These are phyloP conservation scores for Taxawa tesnikishii DNA, from an alignment of 2,329 filamentous ascomycete species.

Conservation along the genomic window DNA sequence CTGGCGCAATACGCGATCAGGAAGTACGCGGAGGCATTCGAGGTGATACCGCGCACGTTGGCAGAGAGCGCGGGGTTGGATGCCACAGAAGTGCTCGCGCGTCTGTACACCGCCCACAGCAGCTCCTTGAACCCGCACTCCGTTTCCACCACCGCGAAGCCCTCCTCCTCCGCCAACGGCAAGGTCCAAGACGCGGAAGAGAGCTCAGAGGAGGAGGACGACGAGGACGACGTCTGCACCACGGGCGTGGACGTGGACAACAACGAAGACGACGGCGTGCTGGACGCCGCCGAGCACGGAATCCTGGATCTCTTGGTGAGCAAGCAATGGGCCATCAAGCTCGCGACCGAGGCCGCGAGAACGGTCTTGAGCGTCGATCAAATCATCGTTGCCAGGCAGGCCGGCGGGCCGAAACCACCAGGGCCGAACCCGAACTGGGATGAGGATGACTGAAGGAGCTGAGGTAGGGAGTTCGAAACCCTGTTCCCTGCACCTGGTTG, in stretches of 20 bases:
- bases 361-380: slow-evolving; percentile 95
- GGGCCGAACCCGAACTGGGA: slow-evolving; percentile 78
- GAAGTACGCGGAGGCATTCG: slow-evolving; percentile 95
- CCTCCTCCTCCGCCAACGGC: slow-evolving; percentile 2
- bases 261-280: slow-evolving; percentile 62
- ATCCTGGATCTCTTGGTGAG: slow-evolving; percentile 86
- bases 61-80: slow-evolving; percentile 93
- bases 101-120: slow-evolving; percentile 76
- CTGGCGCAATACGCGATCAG: slow-evolving; percentile 93
- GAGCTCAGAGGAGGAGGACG: slow-evolving; percentile 10
- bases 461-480: too few species aligned
- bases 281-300: slow-evolving; percentile 77
- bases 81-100: slow-evolving; percentile 89
- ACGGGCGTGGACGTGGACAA: slow-evolving; percentile 94
- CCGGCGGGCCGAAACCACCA: slow-evolving; percentile 92
- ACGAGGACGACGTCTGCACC: slow-evolving; percentile 55
- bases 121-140: slow-evolving; percentile 37
- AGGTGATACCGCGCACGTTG: slow-evolving; percentile 86
- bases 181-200: slow-evolving; percentile 4
- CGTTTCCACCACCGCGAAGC: slow-evolving; percentile 20
- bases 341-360: slow-evolving; percentile 87
- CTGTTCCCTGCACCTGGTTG: too few species aligned
- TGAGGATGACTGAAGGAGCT: slow-evolving; percentile 34
- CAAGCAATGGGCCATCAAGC: slow-evolving; percentile 94
- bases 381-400: slow-evolving; percentile 96